phyloP scores from a whole-genome alignment of 768 basidiomycete species.

The Neoboletus subvelutipes region DNA sequence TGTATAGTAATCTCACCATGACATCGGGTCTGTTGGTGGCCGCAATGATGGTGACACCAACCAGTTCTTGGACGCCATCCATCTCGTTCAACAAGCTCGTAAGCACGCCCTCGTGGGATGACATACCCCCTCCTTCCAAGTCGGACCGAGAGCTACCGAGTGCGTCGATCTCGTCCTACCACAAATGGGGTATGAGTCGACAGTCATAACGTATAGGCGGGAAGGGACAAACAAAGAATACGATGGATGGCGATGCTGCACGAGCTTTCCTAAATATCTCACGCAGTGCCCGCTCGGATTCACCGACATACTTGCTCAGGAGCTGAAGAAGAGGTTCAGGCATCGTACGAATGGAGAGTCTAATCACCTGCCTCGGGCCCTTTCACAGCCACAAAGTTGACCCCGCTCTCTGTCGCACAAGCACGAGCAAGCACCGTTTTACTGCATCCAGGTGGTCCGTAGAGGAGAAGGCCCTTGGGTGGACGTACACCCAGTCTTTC shows the following conservation, averaged over 20 bases:
- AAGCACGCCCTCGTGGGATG: constrained; percentile 83
- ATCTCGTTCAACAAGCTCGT: constrained; percentile 95
- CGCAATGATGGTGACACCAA: constrained; percentile 93
- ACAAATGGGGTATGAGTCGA: background rate
- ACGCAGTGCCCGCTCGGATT: constrained; percentile 92
- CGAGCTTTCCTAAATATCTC: constrained; percentile 96
- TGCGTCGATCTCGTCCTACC: constrained; percentile 95
- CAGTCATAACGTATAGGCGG: background rate
- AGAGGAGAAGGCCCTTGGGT: constrained; percentile 87
- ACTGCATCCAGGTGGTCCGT: constrained; percentile 96
- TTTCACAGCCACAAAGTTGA: constrained; percentile 96
- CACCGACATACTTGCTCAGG: constrained; percentile 94
- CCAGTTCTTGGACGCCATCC: constrained; percentile 95
- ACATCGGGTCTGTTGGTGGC: constrained; percentile 95
- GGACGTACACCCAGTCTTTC: constrained; percentile 82
- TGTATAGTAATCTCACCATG: constrained; percentile 53
- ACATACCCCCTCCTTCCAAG: constrained; percentile 47
- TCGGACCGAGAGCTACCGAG: constrained; percentile 76
- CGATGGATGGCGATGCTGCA: constrained; percentile 89
- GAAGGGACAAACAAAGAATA: constrained; percentile 78
- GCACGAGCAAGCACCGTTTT: constrained; percentile 93
- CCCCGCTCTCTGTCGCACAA: constrained; percentile 88
- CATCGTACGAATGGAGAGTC: background rate
- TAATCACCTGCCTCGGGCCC: constrained; percentile 79
- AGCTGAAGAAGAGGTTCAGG: constrained; percentile 52